phyloP scores from a whole-genome alignment of 306 rosid species.

The Arachis hypogaea region DNA sequence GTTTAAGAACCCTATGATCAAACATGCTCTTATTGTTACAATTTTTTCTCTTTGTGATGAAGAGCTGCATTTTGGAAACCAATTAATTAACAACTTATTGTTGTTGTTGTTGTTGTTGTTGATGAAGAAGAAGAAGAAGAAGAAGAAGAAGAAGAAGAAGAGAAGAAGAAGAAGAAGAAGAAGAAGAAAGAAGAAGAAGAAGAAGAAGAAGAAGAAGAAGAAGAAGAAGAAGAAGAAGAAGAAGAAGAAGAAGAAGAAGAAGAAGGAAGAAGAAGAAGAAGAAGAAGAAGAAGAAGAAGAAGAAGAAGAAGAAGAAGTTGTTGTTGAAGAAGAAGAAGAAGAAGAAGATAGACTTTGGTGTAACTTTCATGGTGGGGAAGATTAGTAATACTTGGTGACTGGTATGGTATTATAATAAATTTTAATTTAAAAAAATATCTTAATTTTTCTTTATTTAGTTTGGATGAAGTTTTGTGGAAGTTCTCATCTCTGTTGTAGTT shows the following conservation, averaged over 20 bases:
- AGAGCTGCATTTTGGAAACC: constrained; percentile 17
- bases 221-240: too few species aligned
- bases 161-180: too few species aligned
- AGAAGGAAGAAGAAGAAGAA: too few species aligned
- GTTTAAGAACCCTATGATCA: constrained; percentile 37
- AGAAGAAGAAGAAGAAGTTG: too few species aligned
- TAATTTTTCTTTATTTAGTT: not conserved
- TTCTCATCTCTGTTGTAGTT: not conserved
- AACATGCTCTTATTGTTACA: constrained; percentile 36
- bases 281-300: not conserved
- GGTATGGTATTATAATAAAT: too few species aligned
- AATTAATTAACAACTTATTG: not conserved
- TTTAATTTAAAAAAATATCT: too few species aligned
- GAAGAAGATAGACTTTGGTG: not conserved
- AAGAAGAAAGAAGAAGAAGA: too few species aligned
- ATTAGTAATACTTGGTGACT: too few species aligned
- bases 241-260: not conserved
- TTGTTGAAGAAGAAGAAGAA: too few species aligned
- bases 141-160: not conserved
- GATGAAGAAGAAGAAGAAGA: not conserved
- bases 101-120: too few species aligned
- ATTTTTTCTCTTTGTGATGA: constrained; percentile 19
- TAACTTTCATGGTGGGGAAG: not conserved
- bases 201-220: not conserved
- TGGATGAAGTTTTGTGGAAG: constrained; percentile 8